Evolutionary conservation across 2,329 filamentous ascomycete genomes (phyloP), one percentile per base, ranked within the genome.

Genomic region (Periconia sp.): DNA sequence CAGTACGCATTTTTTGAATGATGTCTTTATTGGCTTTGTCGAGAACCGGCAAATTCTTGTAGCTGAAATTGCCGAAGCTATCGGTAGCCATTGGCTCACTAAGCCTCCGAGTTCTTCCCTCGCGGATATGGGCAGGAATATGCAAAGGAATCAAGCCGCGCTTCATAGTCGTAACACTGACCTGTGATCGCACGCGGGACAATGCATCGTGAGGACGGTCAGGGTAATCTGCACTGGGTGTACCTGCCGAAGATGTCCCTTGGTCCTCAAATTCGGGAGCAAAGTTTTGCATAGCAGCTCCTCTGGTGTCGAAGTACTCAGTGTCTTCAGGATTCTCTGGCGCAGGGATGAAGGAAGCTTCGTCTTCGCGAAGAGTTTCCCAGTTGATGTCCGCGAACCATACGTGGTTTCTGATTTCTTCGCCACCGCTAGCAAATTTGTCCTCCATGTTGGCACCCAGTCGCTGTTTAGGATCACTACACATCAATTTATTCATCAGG

Each of bases 21-120:
- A 97, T 92, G 66, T 99, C 94, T 71, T 99, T 99, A 76, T 99
- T 99, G 50, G 94, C 94, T 74, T 97, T 97, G 66, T 97, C 94
- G 17, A 99, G 81, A 18, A 97, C 93, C 0, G 93, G 92, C 46
- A 99, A 78, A 65, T 99, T 99, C 77, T 99, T 99, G 81, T 96
- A 99, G 40, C 91, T 86, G 74, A 99, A 99, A 58, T 86, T 92
- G 31, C 94, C 94, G 79, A 99, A 99, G 70, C 99, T 95, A 72
- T 99, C 94, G 0, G 88, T 83, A 31, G 86, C 84, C 15, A 93
- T 86, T 1, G 94, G 94, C 73, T 99, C 94, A 72, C 93, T 97
- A 40, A 97, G 81, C 62, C 94, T 84, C 59, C 94, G 85, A 62
- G 85, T 92, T 68, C 96, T 91, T 49, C 89, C 83, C 73, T 99